phyloP scores from a whole-genome alignment of 768 basidiomycete species.

The Coprinellus micaceus region DNA sequence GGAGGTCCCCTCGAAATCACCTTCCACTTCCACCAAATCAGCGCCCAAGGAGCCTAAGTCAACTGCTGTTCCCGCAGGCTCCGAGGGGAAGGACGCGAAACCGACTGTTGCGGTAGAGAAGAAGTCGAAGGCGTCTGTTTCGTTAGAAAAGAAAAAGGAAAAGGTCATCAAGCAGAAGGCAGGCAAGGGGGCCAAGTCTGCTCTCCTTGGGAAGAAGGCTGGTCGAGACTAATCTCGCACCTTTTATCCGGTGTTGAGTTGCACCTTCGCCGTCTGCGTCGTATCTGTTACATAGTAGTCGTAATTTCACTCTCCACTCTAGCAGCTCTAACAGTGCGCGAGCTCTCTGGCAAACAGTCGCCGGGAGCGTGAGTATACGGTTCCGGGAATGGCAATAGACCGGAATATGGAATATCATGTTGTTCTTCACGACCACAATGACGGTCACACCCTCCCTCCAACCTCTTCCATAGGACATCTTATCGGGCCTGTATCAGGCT shows the following conservation, averaged over 20 bases:
- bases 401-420: too few species aligned
- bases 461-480: too few species aligned
- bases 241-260: too few species aligned
- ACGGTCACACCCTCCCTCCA: too few species aligned
- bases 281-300: too few species aligned
- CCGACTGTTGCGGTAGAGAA: conserved; percentile 34
- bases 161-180: conserved; percentile 33
- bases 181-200: conserved; percentile 52
- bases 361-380: background rate
- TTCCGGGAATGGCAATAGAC: too few species aligned
- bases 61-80: conserved; percentile 18
- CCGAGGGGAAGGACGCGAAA: background rate
- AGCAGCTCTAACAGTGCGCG: too few species aligned
- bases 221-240: conserved; percentile 26
- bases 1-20: background rate
- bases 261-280: too few species aligned
- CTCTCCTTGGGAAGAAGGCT: conserved; percentile 51
- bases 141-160: conserved; percentile 59
- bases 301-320: background rate
- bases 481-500: background rate
- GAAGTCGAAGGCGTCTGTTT: conserved; percentile 46
- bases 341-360: too few species aligned
- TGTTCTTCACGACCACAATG: too few species aligned
- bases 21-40: background rate
- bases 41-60: conserved; percentile 16